phyloP scores from a whole-genome alignment of 1,284 basidiomycete genomes.

The Puccinia novopanici region DNA sequence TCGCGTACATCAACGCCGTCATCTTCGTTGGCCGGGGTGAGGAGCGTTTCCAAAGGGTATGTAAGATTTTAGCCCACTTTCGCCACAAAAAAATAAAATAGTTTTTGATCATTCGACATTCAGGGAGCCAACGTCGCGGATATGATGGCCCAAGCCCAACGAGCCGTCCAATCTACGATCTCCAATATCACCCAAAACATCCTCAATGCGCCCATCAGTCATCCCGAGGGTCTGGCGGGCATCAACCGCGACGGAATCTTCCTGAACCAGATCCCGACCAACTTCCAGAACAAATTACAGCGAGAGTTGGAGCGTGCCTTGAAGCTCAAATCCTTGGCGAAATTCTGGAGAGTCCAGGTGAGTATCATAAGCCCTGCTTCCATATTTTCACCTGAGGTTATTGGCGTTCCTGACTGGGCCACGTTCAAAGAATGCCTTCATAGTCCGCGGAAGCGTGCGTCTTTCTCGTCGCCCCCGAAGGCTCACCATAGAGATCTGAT shows the following conservation, averaged over 20 bases:
- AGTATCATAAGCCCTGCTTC: not conserved
- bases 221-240: slow-evolving; percentile 28
- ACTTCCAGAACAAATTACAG: slow-evolving; percentile 49
- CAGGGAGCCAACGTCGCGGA: slow-evolving; percentile 23
- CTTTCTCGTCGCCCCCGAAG: not conserved
- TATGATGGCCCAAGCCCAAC: slow-evolving; percentile 47
- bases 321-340: slow-evolving; percentile 47
- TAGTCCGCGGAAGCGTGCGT: slow-evolving; percentile 45
- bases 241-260: slow-evolving; percentile 42
- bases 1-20: slow-evolving; percentile 39
- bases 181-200: slow-evolving; percentile 44
- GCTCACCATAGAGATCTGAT: not conserved
- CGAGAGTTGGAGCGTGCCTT: slow-evolving; percentile 46
- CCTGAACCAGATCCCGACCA: slow-evolving; percentile 39
- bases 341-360: slow-evolving; percentile 51
- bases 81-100: not conserved
- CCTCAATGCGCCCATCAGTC: slow-evolving; percentile 35
- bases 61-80: not conserved
- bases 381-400: not conserved
- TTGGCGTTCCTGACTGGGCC: not conserved
- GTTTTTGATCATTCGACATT: not conserved
- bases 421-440: slow-evolving; percentile 37
- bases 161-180: slow-evolving; percentile 48
- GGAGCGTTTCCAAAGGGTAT: slow-evolving; percentile 41
- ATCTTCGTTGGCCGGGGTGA: slow-evolving; percentile 43